phyloP scores from a whole-genome alignment of 441 rosid genomes.

The Omphalea diandra region DNA sequence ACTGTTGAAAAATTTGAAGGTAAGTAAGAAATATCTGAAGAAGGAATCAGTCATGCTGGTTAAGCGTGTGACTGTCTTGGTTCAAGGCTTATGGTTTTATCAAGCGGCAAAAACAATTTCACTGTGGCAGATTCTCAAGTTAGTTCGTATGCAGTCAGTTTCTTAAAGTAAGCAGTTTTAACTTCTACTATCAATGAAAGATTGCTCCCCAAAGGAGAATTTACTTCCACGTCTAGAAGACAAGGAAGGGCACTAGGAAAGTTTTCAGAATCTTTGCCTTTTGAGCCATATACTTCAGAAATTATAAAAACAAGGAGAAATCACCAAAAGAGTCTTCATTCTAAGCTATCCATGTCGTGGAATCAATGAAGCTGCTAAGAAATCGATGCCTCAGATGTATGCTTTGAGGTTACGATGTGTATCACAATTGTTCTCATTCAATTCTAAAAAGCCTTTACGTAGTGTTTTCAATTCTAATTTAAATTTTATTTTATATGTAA shows the following conservation, averaged over 20 bases:
- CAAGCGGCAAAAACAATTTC: not conserved
- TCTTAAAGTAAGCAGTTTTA: not conserved
- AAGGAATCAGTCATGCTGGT: not conserved
- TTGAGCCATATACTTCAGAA: not conserved
- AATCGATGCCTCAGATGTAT: too few species aligned
- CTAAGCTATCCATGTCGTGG: too few species aligned
- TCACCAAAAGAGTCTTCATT: too few species aligned
- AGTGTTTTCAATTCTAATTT: not conserved
- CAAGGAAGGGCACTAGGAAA: slow-evolving; percentile 4
- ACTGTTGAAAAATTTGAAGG: not conserved
- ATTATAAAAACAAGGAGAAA: too few species aligned
- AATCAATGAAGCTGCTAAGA: too few species aligned
- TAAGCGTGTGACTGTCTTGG: not conserved
- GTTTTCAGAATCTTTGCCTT: slow-evolving; percentile 6
- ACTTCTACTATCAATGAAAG: not conserved
- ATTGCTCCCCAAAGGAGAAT: not conserved
- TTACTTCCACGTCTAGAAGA: not conserved
- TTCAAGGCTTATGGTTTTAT: not conserved
- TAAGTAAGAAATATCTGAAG: not conserved
- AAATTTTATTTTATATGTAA: too few species aligned
- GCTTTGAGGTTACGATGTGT: not conserved
- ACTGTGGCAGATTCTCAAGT: slow-evolving; percentile 10
- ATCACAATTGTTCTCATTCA: not conserved
- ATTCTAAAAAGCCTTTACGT: not conserved
- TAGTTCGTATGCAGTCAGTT: not conserved